Evolutionary conservation across 2,329 filamentous ascomycete genomes (phyloP), one percentile per base, ranked within the genome.

Genomic region (Clarireedia monteithiana): DNA sequence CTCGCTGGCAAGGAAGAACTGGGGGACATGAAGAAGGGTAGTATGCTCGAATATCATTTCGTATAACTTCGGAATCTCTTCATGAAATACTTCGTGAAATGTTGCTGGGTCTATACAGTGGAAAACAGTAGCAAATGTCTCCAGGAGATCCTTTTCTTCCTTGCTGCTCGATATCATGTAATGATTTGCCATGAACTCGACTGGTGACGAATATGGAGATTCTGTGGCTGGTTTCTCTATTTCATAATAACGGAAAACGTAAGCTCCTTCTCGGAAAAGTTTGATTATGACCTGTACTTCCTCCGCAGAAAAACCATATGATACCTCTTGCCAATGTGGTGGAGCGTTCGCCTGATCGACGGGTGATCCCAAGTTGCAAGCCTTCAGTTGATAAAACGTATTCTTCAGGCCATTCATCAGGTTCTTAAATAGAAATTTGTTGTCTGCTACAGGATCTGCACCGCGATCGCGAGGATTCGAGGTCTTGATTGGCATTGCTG

Each of bases 1-100:
- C 74, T 99, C 94, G 66, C 91, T 96, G n/a, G 95, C 94, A 51
- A 99, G 82, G 73, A 99, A 94, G 71, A 97, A 99, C 68, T 99
- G 94, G 6, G 94, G 92, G 56, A 99, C 89, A 70, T 99, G 94
- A 51, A 99, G 79, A 40, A 99, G 78, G 26, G 90, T 89, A 2
- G 91, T 91, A 71, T 99, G 94, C 69, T 97, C 90, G 69, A 97
- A 96, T 73, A 96, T 96, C 80, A 97, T 92, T 61, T 96, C 88
- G 70, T 99, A 97, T 39, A 99, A 82, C 71, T 90, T 89, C 39
- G 92, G 92, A 59, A 99, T 97, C 74, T 97, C 94, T 59, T 91
- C 89, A 69, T 96, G 89, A 70, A 99, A 99, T 42, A 99, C 91
- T 74, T 99, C 94, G 66, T 99, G 91, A 69, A 99, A 99, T 0